Conservation (phyloP, 805 yeast genomes). For the Myxozyma melibiosi region DNA sequence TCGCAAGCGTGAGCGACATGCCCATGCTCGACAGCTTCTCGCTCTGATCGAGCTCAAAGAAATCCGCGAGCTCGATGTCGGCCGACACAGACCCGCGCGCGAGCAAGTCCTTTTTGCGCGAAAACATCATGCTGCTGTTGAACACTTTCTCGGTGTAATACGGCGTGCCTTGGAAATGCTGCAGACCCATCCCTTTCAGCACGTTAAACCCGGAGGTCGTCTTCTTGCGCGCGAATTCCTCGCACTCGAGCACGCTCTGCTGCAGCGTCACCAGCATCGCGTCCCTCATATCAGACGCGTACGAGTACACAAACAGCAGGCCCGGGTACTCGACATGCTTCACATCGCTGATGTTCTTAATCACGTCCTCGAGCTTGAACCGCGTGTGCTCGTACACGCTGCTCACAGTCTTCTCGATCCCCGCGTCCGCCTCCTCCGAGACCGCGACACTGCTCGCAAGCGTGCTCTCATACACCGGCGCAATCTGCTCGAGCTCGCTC, state of each 20-base stretch:
- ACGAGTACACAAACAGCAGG: conserved; percentile 63
- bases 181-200: conserved; percentile 64
- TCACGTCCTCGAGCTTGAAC: conserved; percentile 52
- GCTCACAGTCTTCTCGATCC: conserved; percentile 63
- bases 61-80: conserved; percentile 67
- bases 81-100: conserved; percentile 44
- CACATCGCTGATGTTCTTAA: conserved; percentile 54
- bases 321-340: conserved; percentile 65
- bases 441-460: conserved; percentile 56
- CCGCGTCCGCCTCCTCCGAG: conserved; percentile 59
- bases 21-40: conserved; percentile 31
- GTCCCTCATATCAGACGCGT: conserved; percentile 68
- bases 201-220: conserved; percentile 64
- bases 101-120: conserved; percentile 65
- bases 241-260: conserved; percentile 64
- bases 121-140: conserved; percentile 78
- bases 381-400: conserved; percentile 65
- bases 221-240: conserved; percentile 62
- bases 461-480: conserved; percentile 64
- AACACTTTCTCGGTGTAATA: conserved; percentile 63
- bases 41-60: conserved; percentile 54
- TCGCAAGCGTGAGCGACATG: conserved; percentile 32
- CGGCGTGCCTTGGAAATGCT: conserved; percentile 57
- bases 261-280: conserved; percentile 68
- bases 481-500: conserved; percentile 56